phyloP scores from a whole-genome alignment of 805 yeast genomes.

The Lipomyces chichibuensis region DNA sequence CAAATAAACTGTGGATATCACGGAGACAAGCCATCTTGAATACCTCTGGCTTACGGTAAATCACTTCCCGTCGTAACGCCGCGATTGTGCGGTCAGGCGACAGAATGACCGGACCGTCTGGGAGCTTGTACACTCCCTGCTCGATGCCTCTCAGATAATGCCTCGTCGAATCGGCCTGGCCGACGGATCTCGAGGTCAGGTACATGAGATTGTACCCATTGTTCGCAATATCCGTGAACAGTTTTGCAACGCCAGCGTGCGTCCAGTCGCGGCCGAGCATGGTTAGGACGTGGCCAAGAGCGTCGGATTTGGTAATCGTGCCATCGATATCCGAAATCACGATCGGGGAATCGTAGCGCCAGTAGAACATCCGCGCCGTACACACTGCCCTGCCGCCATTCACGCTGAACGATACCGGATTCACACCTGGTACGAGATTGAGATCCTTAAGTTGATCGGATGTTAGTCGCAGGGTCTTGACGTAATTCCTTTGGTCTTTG shows the following conservation, averaged over 20 bases:
- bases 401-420: slow-evolving; percentile 75
- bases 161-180: slow-evolving; percentile 91
- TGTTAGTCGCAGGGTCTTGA: slow-evolving; percentile 86
- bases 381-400: slow-evolving; percentile 81
- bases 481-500: slow-evolving; percentile 49
- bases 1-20: slow-evolving; percentile 78
- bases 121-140: slow-evolving; percentile 70
- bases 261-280: slow-evolving; percentile 98
- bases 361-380: slow-evolving; percentile 71
- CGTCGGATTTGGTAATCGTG: slow-evolving; percentile 96
- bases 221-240: slow-evolving; percentile 79
- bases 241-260: slow-evolving; percentile 89
- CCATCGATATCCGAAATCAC: slow-evolving; percentile 98
- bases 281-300: slow-evolving; percentile 91
- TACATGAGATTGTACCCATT: slow-evolving; percentile 95
- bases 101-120: slow-evolving; percentile 89
- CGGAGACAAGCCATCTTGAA: slow-evolving; percentile 96
- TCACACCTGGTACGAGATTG: slow-evolving; percentile 75
- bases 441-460: slow-evolving; percentile 82
- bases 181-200: slow-evolving; percentile 91
- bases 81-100: slow-evolving; percentile 98
- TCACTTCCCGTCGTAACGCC: slow-evolving; percentile 88
- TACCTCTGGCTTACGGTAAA: slow-evolving; percentile 94
- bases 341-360: slow-evolving; percentile 84
- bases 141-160: slow-evolving; percentile 75